Conservation (phyloP, 1,284 basidiomycete genomes). For the Schizophyllum amplum region DNA sequence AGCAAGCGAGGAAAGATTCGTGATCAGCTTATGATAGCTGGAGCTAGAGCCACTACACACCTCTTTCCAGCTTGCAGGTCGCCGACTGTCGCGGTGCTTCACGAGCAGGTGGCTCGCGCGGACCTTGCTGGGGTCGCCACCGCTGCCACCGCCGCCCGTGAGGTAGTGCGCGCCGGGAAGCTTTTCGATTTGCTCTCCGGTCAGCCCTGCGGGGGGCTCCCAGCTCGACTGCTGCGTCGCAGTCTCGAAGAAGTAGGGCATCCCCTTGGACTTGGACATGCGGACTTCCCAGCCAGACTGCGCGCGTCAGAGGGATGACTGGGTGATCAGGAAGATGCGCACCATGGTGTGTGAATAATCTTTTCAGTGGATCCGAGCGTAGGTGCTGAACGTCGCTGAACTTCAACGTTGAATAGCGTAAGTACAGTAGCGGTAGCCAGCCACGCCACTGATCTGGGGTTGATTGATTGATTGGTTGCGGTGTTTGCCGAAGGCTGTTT, state of each 20-base stretch:
- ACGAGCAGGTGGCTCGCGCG: constrained; percentile 93
- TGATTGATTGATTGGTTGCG: no score
- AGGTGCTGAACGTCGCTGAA: no score
- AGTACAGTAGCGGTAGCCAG: no score
- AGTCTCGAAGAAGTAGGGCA: constrained; percentile 89
- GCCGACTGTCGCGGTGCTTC: constrained; percentile 83
- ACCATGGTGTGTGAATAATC: no score
- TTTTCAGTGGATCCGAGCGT: no score
- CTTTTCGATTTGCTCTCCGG: constrained; percentile 48
- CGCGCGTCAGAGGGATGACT: no score
- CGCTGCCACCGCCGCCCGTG: constrained; percentile 19
- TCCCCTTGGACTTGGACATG: constrained; percentile 69
- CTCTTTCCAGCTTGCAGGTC: constrained; percentile 91
- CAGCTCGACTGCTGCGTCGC: constrained; percentile 71
- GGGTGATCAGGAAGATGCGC: no score
- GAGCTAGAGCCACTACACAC: no score
- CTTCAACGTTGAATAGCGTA: no score
- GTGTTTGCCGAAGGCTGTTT: no score
- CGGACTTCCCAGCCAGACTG: constrained; percentile 64
- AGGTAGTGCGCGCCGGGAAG: constrained; percentile 69
- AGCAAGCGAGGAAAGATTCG: not conserved
- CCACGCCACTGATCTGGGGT: no score
- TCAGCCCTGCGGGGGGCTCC: constrained; percentile 70
- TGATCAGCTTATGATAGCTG: no score
- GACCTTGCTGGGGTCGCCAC: constrained; percentile 30